These are phyloP conservation scores for Tricholoma sp. DNA, from an alignment of 768 basidiomycete species.

Conservation along the genomic window DNA sequence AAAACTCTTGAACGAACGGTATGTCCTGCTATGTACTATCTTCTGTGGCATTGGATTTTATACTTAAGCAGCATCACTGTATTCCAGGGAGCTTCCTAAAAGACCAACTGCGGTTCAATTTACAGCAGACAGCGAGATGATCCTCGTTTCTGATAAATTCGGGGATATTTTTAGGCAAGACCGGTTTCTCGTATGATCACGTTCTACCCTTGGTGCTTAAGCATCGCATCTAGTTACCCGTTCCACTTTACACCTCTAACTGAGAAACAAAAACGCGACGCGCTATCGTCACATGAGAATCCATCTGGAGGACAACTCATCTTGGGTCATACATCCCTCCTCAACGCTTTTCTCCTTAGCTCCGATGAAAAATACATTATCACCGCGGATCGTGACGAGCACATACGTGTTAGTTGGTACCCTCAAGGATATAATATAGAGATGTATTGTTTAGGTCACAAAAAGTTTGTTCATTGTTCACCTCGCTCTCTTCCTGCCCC, in stretches of 20 bases:
- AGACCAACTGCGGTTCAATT: constrained; percentile 69
- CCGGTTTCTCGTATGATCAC: background rate
- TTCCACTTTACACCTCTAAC: constrained; percentile 36
- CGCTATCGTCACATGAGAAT: constrained; percentile 59
- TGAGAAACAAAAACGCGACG: constrained; percentile 30
- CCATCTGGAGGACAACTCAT: constrained; percentile 64
- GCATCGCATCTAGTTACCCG: constrained; percentile 49
- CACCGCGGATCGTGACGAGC: constrained; percentile 93
- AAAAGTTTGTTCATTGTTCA: constrained; percentile 46
- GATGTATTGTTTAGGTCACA: constrained; percentile 80
- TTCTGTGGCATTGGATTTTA: background rate
- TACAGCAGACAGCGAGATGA: constrained; percentile 51
- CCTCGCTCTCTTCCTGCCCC: background rate
- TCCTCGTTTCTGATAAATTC: constrained; percentile 90
- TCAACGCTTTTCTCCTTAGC: constrained; percentile 70
- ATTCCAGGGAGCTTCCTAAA: constrained; percentile 72
- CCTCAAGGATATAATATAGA: constrained; percentile 86
- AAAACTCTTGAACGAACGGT: constrained; percentile 61
- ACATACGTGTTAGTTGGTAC: constrained; percentile 87
- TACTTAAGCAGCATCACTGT: background rate
- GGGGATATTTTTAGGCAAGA: constrained; percentile 85
- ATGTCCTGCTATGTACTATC: constrained; percentile 10
- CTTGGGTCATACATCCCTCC: constrained; percentile 83
- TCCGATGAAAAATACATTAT: constrained; percentile 69
- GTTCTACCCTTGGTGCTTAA: background rate